Evolutionary conservation across 495 filamentous ascomycete genomes (phyloP).

Genomic region (Daldinia childiae): DNA sequence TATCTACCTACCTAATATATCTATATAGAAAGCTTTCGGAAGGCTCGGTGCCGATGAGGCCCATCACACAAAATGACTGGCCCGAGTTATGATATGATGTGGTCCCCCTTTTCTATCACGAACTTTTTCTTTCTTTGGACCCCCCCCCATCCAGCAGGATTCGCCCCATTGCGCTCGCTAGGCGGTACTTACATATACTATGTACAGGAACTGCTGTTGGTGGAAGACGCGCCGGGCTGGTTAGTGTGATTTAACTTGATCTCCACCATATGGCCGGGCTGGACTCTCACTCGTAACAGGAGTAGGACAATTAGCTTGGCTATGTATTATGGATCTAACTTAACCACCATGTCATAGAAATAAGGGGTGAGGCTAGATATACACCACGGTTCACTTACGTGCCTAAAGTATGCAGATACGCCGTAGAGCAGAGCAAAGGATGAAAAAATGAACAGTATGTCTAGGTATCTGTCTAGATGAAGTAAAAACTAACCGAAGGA

Average conservation of each 20-base stretch:
- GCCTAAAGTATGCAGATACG: neutral
- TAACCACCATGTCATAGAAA: neutral
- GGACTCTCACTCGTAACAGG: neutral
- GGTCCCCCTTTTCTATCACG: neutral
- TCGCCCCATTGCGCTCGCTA: neutral
- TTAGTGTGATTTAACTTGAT: slow-evolving; percentile 2
- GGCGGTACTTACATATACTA: neutral
- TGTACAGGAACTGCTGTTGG: neutral
- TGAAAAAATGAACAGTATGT: neutral
- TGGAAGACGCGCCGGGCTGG: neutral
- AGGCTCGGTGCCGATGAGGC: neutral
- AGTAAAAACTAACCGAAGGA: neutral
- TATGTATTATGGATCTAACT: neutral
- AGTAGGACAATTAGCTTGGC: neutral
- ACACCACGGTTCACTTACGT: slow-evolving; percentile 1
- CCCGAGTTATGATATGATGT: slow-evolving; percentile 1
- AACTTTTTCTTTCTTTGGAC: neutral
- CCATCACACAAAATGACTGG: neutral
- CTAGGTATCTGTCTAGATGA: neutral
- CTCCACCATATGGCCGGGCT: neutral
- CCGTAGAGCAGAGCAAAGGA: neutral
- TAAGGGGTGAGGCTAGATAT: slow-evolving; percentile 5
- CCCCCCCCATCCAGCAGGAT: slow-evolving; percentile 2
- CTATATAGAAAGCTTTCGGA: neutral
- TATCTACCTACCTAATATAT: no score